Evolutionary conservation across 305 asterid genomes (phyloP), one percentile per base, ranked within the genome.

Genomic region (Solanum hybrid): DNA sequence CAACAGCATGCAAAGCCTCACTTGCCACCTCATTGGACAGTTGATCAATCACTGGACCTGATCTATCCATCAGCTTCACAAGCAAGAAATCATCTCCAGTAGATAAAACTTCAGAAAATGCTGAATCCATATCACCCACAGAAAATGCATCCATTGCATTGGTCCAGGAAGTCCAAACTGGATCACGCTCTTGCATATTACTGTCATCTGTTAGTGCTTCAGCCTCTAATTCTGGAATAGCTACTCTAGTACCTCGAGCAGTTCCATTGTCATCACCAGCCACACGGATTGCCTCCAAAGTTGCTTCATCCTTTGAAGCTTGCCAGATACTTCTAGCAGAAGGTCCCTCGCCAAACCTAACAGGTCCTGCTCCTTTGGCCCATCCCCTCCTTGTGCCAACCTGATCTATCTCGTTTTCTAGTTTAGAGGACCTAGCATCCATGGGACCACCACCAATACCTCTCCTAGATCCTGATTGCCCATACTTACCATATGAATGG

Each of bases 301-400:
- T 98, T 41, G 99, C 98, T 93, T 98, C 99, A 88, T 98, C 99
- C 91, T 97, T 97, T 34, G 99, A 98, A 92, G 99, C 99, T 94
- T 97, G 99, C 99, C 99, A 97, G 37, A 98, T 98, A 84, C 99
- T 97, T 94, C 99, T 94, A 12, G 99, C 99, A 61, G 99, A 98
- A 77, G 99, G 99, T 78, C 99, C 99, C 95, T 98, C 99, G 10
- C 99, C 98, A 85, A 97, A 98, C 91, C 99, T 92, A 93, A 98
- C 92, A 4, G 96, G 97, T 75, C 94, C 95, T 27, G 91, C 93
- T 90, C 97, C 97, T 92, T 96, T 95, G 81, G 93, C 98, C 99
- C 99, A 96, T 81, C 94, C 98, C 91, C 97, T 93, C 92, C 98
- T 91, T 93, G 93, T 92, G 83, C 95, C 95, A 31, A 88, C 93